Evolutionary conservation across 306 rosid genomes (phyloP).

Genomic region (Gastrolobium bilobum): DNA sequence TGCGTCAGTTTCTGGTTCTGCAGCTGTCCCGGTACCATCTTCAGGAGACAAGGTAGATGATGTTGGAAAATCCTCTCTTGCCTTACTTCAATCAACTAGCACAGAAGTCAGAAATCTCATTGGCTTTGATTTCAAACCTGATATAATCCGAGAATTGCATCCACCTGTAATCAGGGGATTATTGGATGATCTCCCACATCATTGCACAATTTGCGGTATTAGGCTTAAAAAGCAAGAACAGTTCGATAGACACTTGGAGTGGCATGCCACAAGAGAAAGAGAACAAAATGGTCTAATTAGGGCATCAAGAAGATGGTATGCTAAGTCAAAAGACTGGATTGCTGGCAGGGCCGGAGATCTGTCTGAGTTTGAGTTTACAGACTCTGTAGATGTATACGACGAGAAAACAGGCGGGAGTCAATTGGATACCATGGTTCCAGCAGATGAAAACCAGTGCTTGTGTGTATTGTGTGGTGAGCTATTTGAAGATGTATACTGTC

Average conservation of each 20-base stretch:
- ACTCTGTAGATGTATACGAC: constrained; percentile 52
- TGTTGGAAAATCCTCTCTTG: constrained; percentile 50
- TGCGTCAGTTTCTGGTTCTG: constrained; percentile 60
- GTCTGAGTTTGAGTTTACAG: constrained; percentile 48
- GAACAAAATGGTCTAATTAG: constrained; percentile 51
- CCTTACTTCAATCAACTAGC: constrained; percentile 56
- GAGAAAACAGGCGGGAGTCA: constrained; percentile 52
- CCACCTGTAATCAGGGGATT: constrained; percentile 71
- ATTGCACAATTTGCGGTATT: constrained; percentile 75
- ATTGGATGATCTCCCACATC: constrained; percentile 68
- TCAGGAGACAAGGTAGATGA: constrained; percentile 54
- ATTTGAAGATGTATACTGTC: constrained; percentile 88
- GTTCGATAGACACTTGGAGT: constrained; percentile 79
- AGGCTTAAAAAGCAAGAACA: constrained; percentile 70
- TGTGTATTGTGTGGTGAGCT: constrained; percentile 88
- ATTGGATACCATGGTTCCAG: constrained; percentile 62
- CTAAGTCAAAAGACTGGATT: constrained; percentile 66
- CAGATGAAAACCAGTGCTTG: constrained; percentile 85
- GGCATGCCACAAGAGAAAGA: constrained; percentile 72
- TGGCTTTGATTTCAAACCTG: constrained; percentile 87
- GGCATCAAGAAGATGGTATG: constrained; percentile 83
- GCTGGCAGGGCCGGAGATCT: constrained; percentile 59
- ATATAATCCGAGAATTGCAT: constrained; percentile 82
- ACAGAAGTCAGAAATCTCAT: constrained; percentile 62
- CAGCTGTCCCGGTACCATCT: constrained; percentile 55